A percentile compares a stretch with the other conserved stretches of the same genome.
These are phyloP conservation scores for Aureobasidium sp. DNA, from an alignment of 2,329 filamentous ascomycete species.

Conservation along the genomic window DNA sequence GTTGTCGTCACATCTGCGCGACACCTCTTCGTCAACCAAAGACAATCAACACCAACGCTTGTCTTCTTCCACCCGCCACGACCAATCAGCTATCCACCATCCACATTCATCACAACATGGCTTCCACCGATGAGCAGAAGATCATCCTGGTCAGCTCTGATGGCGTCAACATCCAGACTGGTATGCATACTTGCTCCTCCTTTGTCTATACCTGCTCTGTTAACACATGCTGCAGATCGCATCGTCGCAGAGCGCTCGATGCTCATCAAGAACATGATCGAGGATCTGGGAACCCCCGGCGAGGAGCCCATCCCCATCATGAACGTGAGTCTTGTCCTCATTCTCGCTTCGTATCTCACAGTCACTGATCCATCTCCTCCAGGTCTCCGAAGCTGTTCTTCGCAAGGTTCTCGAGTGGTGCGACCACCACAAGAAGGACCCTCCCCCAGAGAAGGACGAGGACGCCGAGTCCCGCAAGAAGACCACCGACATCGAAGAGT, in stretches of 20 bases:
- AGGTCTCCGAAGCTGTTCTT: slow-evolving; percentile 85
- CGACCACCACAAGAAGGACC: slow-evolving; percentile 86
- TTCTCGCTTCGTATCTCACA: neutral
- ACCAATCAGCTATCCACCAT: slow-evolving; percentile 6
- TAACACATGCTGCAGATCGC: slow-evolving; percentile 51
- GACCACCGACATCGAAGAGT: slow-evolving; percentile 98
- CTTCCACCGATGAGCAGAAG: slow-evolving; percentile 28
- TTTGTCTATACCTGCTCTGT: slow-evolving; percentile 17
- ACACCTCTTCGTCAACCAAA: neutral
- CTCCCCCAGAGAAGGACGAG: slow-evolving; percentile 73
- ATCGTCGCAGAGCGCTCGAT: slow-evolving; percentile 84
- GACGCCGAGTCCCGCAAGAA: slow-evolving; percentile 94
- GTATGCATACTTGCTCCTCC: slow-evolving; percentile 22
- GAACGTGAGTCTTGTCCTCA: slow-evolving; percentile 47
- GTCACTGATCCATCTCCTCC: slow-evolving; percentile 12
- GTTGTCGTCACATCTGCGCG: neutral
- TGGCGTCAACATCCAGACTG: slow-evolving; percentile 38
- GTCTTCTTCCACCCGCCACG: slow-evolving; percentile 1
- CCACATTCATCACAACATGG: slow-evolving; percentile 25
- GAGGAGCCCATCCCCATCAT: slow-evolving; percentile 76
- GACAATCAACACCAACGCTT: slow-evolving; percentile 1
- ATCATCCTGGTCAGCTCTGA: slow-evolving; percentile 42
- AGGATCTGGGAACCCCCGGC: slow-evolving; percentile 67
- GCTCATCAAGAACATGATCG: slow-evolving; percentile 96
- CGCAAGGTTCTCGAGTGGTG: slow-evolving; percentile 99